These are phyloP conservation scores for Trichoderma gracile DNA, from an alignment of 2,329 filamentous ascomycete species.

Conservation along the genomic window DNA sequence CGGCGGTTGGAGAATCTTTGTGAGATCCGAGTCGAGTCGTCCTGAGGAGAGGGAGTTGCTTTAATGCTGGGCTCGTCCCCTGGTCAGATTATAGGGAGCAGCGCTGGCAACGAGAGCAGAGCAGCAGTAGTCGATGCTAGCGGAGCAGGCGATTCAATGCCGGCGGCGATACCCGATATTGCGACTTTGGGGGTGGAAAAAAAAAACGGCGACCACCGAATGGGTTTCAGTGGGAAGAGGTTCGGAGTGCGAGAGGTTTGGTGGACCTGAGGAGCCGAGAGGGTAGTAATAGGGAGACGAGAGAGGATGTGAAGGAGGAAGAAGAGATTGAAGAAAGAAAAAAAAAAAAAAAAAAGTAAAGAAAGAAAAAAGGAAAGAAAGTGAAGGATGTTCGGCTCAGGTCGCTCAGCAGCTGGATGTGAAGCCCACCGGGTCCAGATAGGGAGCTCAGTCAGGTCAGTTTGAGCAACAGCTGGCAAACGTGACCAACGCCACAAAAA, in stretches of 20 bases:
- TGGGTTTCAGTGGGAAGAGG: not conserved
- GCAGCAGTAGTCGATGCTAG: conserved; percentile 11
- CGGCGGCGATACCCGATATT: conserved; percentile 24
- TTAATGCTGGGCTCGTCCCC: conserved; percentile 11
- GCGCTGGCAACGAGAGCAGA: not conserved
- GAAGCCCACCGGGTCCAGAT: conserved; percentile 19
- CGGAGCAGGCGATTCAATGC: conserved; percentile 19
- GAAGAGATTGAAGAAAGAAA: too few relatives aligned
- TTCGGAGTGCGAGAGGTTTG: not conserved
- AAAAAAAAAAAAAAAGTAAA: not conserved
- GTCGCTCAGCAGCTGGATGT: conserved; percentile 4
- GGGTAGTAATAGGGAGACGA: not conserved
- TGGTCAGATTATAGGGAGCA: conserved; percentile 18
- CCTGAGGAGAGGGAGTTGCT: not conserved
- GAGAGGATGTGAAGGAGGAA: not conserved
- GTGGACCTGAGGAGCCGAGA: conserved; percentile 1
- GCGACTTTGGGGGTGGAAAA: not conserved
- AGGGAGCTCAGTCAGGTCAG: conserved; percentile 16
- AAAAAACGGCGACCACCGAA: conserved; percentile 22
- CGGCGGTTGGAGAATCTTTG: too few relatives aligned
- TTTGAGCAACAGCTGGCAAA: not conserved
- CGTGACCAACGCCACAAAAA: conserved; percentile 5
- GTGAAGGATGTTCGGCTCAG: not conserved
- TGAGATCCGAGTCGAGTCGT: not conserved
- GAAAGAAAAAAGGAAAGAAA: not conserved